Conservation (phyloP, 371 early-diverging fungal species). For the Catenaria anguillulae region DNA sequence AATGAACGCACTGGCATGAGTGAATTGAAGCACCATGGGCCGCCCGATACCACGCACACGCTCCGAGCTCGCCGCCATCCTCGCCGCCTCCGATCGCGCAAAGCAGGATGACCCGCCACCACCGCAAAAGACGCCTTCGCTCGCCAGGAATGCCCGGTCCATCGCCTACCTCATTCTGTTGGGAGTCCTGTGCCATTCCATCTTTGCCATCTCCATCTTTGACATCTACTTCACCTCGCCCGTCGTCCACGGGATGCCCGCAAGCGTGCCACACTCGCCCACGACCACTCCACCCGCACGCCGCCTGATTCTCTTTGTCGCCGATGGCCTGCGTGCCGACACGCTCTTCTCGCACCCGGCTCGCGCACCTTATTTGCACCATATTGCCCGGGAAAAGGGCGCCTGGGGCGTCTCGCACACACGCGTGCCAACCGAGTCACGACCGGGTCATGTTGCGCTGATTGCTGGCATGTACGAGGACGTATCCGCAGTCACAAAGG, state of each 20-base stretch:
- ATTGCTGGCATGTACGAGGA: slow-evolving; percentile 96
- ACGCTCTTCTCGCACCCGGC: slow-evolving; percentile 49
- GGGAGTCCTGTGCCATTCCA: slow-evolving; percentile 78
- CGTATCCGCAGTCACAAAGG: slow-evolving; percentile 90
- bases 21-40: no score
- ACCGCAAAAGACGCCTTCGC: no score
- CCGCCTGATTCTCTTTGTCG: slow-evolving; percentile 78
- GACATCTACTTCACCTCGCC: slow-evolving; percentile 97
- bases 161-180: slow-evolving; percentile 31
- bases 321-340: slow-evolving; percentile 87
- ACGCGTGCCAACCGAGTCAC: slow-evolving; percentile 90
- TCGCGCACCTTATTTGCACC: slow-evolving; percentile 31
- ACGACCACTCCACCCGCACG: slow-evolving; percentile 59
- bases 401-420: slow-evolving; percentile 89
- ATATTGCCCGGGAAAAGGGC: slow-evolving; percentile 43
- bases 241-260: slow-evolving; percentile 86
- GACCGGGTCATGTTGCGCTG: slow-evolving; percentile 94
- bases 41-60: no score
- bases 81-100: no score
- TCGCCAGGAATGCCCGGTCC: not conserved
- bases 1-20: no score
- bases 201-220: slow-evolving; percentile 80
- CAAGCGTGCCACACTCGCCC: slow-evolving; percentile 49
- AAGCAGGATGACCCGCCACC: no score
- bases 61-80: no score